phyloP scores from a whole-genome alignment of 164 flowering plant genomes.

The Berberis vulgaris region DNA sequence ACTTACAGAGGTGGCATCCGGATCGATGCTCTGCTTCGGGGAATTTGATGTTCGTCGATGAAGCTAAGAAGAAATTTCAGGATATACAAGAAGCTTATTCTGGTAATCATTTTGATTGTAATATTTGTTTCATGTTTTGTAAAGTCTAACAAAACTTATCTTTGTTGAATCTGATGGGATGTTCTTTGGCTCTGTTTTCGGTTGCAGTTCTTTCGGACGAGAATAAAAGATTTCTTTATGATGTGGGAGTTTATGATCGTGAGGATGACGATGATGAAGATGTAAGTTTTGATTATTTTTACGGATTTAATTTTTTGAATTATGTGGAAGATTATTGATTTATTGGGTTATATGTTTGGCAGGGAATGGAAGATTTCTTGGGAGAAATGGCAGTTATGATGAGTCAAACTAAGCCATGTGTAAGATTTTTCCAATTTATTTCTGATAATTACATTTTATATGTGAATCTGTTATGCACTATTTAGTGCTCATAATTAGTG shows the following conservation, averaged over 20 bases:
- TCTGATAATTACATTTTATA: not conserved
- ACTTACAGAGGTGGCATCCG: slow-evolving; percentile 88
- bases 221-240: slow-evolving; percentile 80
- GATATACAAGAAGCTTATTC: slow-evolving; percentile 92
- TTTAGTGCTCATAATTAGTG: too few species aligned
- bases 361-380: slow-evolving; percentile 92
- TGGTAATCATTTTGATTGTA: slow-evolving; percentile 29
- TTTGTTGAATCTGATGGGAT: not conserved
- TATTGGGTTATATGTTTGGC: slow-evolving; percentile 9
- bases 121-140: not conserved
- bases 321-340: not conserved
- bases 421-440: slow-evolving; percentile 21
- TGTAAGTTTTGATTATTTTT: not conserved
- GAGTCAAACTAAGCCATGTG: slow-evolving; percentile 50
- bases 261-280: slow-evolving; percentile 60
- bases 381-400: slow-evolving; percentile 85
- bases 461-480: not conserved
- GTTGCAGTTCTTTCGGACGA: slow-evolving; percentile 69
- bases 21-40: slow-evolving; percentile 82
- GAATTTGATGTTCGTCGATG: slow-evolving; percentile 56
- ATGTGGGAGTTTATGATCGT: slow-evolving; percentile 69
- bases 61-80: slow-evolving; percentile 87
- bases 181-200: not conserved
- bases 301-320: not conserved
- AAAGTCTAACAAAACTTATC: not conserved